Evolutionary conservation across 2,329 filamentous ascomycete genomes (phyloP).

Genomic region (Aspergillus aculeatus): DNA sequence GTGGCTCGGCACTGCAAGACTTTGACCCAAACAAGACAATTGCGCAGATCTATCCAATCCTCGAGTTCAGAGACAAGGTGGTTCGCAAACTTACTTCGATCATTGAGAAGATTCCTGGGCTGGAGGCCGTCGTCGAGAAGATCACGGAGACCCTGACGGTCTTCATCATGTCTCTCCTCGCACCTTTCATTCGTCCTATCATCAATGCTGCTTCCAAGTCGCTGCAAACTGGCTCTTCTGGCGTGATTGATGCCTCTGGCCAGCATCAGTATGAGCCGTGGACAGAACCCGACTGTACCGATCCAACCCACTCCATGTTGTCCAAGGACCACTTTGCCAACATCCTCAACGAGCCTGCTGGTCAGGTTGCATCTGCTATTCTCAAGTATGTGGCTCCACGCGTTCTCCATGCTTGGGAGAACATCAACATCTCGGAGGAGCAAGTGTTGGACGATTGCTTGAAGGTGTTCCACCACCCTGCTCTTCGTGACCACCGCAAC

Average conservation of each 20-base stretch:
- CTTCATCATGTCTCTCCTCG: conserved; percentile 85
- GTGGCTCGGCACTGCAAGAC: conserved; percentile 70
- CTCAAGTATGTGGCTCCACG: conserved; percentile 85
- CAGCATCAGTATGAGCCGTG: conserved; percentile 77
- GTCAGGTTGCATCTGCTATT: conserved; percentile 69
- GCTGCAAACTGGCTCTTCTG: conserved; percentile 80
- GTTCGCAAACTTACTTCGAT: conserved; percentile 81
- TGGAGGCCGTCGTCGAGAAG: conserved; percentile 86
- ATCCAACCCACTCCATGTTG: conserved; percentile 79
- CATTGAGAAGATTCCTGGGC: conserved; percentile 86
- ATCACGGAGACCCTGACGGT: conserved; percentile 91
- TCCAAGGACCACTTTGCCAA: conserved; percentile 85
- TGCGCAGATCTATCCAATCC: conserved; percentile 86
- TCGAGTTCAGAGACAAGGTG: conserved; percentile 90
- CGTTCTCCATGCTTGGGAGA: conserved; percentile 89
- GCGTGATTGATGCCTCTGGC: conserved; percentile 65
- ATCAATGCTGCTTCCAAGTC: conserved; percentile 82
- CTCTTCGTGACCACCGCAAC: conserved; percentile 69
- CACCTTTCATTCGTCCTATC: conserved; percentile 88
- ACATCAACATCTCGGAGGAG: conserved; percentile 75
- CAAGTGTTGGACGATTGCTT: conserved; percentile 81
- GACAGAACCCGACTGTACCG: conserved; percentile 70
- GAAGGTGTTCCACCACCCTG: conserved; percentile 86
- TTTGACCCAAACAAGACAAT: conserved; percentile 78
- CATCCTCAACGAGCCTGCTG: conserved; percentile 73